Conservation (phyloP, 352 stramenopile species). For the Phytopythium oedochilum region DNA sequence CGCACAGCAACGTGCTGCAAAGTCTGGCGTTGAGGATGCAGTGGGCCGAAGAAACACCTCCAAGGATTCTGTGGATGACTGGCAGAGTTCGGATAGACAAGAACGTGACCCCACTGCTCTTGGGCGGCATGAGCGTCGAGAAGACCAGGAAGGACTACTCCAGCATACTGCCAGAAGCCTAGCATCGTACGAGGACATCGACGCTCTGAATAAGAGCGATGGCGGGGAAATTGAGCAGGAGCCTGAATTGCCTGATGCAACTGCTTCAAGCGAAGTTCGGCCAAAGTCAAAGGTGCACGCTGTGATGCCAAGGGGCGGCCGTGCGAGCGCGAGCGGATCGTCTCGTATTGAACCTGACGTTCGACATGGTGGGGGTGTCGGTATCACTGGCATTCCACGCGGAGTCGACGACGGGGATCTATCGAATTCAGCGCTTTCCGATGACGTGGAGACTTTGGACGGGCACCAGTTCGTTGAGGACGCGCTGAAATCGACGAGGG, state of each 20-base stretch:
- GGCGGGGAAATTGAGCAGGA: not conserved
- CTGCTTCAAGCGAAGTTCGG: not conserved
- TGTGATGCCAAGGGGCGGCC: not conserved
- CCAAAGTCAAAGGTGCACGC: not conserved
- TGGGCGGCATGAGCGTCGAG: not conserved
- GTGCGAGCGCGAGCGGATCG: not conserved
- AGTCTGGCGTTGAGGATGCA: not conserved
- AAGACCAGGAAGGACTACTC: too few relatives aligned
- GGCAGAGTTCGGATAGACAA: too few relatives aligned
- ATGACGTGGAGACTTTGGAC: not conserved
- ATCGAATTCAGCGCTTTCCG: not conserved
- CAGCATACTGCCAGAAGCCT: too few relatives aligned
- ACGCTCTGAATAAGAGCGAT: not conserved
- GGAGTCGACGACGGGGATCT: not conserved
- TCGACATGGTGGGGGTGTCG: not conserved
- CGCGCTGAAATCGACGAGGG: not conserved
- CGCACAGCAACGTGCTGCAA: not conserved
- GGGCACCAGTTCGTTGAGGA: not conserved
- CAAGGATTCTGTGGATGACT: not conserved
- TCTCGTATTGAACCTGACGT: not conserved
- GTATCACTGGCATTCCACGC: not conserved
- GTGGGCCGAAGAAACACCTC: not conserved
- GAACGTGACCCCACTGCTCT: not conserved
- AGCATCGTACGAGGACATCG: not conserved
- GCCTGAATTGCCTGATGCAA: too few relatives aligned